A percentile compares a stretch with the other conserved stretches of the same genome.
phyloP scores from a whole-genome alignment of 2,329 filamentous ascomycete species.

The Trichophyton rubrum region DNA sequence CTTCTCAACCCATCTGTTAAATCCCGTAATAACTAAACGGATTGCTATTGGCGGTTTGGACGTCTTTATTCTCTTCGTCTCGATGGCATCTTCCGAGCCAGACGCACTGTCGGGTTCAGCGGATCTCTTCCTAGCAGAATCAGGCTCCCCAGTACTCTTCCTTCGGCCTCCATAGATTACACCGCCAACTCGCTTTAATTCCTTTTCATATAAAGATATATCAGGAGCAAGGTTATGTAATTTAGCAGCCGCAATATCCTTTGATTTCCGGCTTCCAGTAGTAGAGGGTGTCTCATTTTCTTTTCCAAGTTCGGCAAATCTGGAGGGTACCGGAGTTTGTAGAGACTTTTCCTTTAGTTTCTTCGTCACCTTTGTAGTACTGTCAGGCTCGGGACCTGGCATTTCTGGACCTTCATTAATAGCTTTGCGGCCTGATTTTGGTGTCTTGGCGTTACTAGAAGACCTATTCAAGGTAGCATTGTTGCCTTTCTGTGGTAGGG shows the following conservation, averaged over 20 bases:
- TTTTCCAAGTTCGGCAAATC: constrained; percentile 50
- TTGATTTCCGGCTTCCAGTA: constrained; percentile 72
- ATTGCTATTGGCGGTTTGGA: constrained; percentile 54
- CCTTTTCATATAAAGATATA: constrained; percentile 82
- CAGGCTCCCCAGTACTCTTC: constrained; percentile 26
- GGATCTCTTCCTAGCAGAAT: constrained; percentile 29
- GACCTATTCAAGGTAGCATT: constrained; percentile 14
- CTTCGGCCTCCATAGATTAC: constrained; percentile 47
- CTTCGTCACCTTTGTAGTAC: constrained; percentile 15
- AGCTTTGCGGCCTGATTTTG: constrained; percentile 10
- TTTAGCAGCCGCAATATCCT: constrained; percentile 65
- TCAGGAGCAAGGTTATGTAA: constrained; percentile 70
- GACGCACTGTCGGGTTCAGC: constrained; percentile 38
- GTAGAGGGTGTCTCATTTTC: constrained; percentile 74
- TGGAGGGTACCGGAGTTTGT: constrained; percentile 43
- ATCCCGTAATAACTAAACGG: constrained; percentile 71
- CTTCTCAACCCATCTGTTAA: constrained; percentile 66
- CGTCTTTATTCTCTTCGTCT: constrained; percentile 51
- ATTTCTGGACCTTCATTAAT: constrained; percentile 7
- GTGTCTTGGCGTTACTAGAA: constrained; percentile 6
- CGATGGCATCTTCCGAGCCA: constrained; percentile 37
- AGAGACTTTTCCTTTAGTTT: constrained; percentile 23
- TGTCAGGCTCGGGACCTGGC: constrained; percentile 10
- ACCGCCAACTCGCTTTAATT: constrained; percentile 68
- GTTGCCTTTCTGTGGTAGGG: constrained; percentile 27